A percentile compares a stretch with the other conserved stretches of the same genome.
Evolutionary conservation across 2,329 filamentous ascomycete genomes (phyloP).

Genomic region (Alternaria infectoria): DNA sequence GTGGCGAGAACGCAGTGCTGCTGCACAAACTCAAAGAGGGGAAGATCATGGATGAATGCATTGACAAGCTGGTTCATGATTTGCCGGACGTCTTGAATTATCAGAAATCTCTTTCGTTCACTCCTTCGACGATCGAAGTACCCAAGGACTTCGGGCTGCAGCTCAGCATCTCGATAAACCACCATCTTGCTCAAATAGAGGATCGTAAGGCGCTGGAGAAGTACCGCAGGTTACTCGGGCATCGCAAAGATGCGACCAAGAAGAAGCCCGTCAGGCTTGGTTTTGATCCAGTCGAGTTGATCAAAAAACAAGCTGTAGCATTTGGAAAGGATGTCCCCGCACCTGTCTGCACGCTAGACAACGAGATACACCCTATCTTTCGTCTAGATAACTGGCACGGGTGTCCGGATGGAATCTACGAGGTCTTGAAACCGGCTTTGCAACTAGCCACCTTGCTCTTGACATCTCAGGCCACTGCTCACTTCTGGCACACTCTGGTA

Average conservation of each 20-base stretch:
- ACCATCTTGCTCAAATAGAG: constrained; percentile 47
- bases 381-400: constrained; percentile 49
- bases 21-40: constrained; percentile 46
- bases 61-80: constrained; percentile 45
- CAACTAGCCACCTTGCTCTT: constrained; percentile 42
- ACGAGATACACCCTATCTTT: constrained; percentile 47
- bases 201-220: constrained; percentile 47
- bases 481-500: constrained; percentile 48
- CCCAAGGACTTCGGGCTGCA: constrained; percentile 48
- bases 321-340: constrained; percentile 30
- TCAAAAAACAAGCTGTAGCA: constrained; percentile 48
- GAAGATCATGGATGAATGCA: constrained; percentile 46
- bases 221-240: constrained; percentile 46
- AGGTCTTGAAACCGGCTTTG: constrained; percentile 47
- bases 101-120: constrained; percentile 43
- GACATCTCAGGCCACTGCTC: constrained; percentile 44
- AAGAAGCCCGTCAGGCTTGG: constrained; percentile 43
- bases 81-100: constrained; percentile 45
- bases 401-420: constrained; percentile 47
- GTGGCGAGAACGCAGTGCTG: constrained; percentile 36
- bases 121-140: constrained; percentile 48
- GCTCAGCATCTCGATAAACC: constrained; percentile 48
- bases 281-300: constrained; percentile 48
- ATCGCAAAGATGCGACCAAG: constrained; percentile 41
- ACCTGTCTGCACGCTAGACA: constrained; percentile 39